Evolutionary conservation across 129 eudicot species (phyloP).

Genomic region (Lonicera japonica): DNA sequence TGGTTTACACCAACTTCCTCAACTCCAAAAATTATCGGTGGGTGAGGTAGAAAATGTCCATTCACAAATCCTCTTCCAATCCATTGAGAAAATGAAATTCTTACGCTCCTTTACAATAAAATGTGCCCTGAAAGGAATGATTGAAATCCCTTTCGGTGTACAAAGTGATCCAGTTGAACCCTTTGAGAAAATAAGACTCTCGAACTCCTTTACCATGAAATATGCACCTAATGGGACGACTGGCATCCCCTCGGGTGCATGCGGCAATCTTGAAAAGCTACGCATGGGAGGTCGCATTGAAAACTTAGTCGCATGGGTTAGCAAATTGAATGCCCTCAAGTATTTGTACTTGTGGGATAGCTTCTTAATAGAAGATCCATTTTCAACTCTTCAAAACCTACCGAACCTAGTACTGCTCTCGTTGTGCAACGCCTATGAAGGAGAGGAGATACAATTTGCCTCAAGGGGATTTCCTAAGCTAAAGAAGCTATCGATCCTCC

Average conservation of each 20-base stretch:
- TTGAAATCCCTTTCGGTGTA: neutral
- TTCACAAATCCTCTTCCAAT: neutral
- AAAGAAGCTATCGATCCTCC: slow-evolving; percentile 9
- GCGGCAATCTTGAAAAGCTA: slow-evolving; percentile 1
- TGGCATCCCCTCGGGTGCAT: neutral
- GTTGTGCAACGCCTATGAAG: slow-evolving; percentile 11
- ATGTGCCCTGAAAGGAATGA: neutral
- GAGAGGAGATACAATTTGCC: neutral
- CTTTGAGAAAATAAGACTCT: neutral
- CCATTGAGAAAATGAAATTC: neutral
- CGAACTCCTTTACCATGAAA: slow-evolving; percentile 7
- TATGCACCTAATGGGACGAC: neutral
- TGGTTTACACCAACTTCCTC: slow-evolving; percentile 10
- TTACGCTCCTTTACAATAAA: slow-evolving; percentile 9
- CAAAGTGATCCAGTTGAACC: too few species aligned
- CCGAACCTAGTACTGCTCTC: slow-evolving; percentile 3
- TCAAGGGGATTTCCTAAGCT: neutral
- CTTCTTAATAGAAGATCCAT: slow-evolving; percentile 5
- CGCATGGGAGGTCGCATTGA: slow-evolving; percentile 3
- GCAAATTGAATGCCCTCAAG: slow-evolving; percentile 2
- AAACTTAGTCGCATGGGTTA: neutral
- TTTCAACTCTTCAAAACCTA: neutral
- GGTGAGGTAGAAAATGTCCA: neutral
- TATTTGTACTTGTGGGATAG: slow-evolving; percentile 9
- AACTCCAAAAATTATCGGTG: slow-evolving; percentile 6